A percentile compares a stretch with the other conserved stretches of the same genome.
Conservation (phyloP, 768 basidiomycete species). For the Phanerodontia chrysosporium region DNA sequence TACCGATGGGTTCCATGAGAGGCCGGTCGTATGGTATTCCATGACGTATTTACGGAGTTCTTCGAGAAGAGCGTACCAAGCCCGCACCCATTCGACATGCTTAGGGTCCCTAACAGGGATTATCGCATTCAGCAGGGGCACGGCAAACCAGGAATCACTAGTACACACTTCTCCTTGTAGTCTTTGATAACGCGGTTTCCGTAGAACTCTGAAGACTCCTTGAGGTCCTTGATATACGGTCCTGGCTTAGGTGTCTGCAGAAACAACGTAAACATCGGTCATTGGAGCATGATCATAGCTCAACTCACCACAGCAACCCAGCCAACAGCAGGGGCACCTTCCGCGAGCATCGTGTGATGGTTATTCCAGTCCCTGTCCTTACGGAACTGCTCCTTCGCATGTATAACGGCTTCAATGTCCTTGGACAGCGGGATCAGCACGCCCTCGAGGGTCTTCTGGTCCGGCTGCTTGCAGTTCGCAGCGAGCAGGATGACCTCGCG, state of each 20-base stretch:
- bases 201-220: conserved; percentile 85
- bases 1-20: conserved; percentile 86
- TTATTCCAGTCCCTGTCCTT: conserved; percentile 79
- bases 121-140: not conserved
- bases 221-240: conserved; percentile 74
- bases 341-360: conserved; percentile 77
- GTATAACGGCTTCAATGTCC: conserved; percentile 71
- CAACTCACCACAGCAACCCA: conserved; percentile 86
- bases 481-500: conserved; percentile 65
- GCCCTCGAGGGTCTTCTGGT: conserved; percentile 46
- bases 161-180: conserved; percentile 82
- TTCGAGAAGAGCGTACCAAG: conserved; percentile 67
- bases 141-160: not conserved
- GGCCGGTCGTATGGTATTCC: conserved; percentile 81
- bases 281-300: not conserved
- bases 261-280: not conserved
- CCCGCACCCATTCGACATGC: conserved; percentile 85
- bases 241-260: conserved; percentile 71
- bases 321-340: conserved; percentile 75
- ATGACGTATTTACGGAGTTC: conserved; percentile 78
- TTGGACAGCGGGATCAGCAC: conserved; percentile 67
- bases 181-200: conserved; percentile 88
- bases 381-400: conserved; percentile 76
- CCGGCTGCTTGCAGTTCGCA: conserved; percentile 76
- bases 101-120: conserved; percentile 61